phyloP scores from a whole-genome alignment of 345 rosid genomes.

The Eucalyptus grandis region DNA sequence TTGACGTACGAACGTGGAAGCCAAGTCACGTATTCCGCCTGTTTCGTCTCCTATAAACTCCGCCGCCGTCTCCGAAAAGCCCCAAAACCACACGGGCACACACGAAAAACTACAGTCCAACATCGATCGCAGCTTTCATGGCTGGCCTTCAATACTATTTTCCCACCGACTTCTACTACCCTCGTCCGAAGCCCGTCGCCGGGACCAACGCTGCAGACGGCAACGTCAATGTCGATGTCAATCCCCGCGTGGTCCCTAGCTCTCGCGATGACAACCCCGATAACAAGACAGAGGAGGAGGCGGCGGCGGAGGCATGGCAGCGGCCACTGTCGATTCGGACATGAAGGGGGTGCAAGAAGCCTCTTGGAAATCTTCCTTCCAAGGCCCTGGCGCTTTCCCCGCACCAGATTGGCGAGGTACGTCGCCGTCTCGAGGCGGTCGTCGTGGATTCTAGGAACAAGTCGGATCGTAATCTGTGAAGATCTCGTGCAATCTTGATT shows the following conservation, averaged over 20 bases:
- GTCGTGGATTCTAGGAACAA: neutral
- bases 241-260: neutral
- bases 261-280: neutral
- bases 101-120: neutral
- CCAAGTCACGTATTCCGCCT: neutral
- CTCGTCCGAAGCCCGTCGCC: neutral
- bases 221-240: neutral
- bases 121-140: neutral
- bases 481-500: neutral
- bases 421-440: neutral
- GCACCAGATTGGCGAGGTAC: neutral
- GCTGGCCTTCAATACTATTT: slow-evolving; percentile 15
- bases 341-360: neutral
- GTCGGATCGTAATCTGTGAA: neutral
- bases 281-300: neutral
- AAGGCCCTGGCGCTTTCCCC: neutral
- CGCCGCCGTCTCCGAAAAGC: neutral
- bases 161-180: slow-evolving; percentile 9
- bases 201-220: neutral
- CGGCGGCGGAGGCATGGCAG: neutral
- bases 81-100: neutral
- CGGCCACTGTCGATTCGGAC: neutral
- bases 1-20: neutral
- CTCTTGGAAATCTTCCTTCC: neutral
- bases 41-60: neutral